Evolutionary conservation across 164 flowering plant genomes (phyloP).

Genomic region (Chimonanthus salicifolius): DNA sequence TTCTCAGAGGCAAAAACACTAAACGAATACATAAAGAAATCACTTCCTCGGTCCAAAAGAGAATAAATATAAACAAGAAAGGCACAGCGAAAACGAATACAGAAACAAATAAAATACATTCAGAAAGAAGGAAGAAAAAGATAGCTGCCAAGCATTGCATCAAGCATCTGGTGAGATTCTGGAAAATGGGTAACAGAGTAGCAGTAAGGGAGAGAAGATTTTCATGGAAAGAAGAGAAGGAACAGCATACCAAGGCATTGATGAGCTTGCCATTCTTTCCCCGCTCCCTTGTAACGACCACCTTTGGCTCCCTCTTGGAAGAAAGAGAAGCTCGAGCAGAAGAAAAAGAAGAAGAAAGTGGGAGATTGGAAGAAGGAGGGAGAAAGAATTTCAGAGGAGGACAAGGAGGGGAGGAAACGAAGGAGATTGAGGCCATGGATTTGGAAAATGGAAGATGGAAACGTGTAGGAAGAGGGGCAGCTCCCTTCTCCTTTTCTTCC

Average conservation of each 20-base stretch:
- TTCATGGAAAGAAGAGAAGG: neutral
- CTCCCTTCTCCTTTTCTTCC: neutral
- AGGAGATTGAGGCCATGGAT: slow-evolving; percentile 3
- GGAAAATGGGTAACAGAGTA: too few relatives aligned
- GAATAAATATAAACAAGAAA: neutral
- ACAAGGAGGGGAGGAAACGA: neutral
- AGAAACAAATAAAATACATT: neutral
- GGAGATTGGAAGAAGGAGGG: neutral
- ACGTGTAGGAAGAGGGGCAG: slow-evolving; percentile 3
- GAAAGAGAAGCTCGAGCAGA: slow-evolving; percentile 4
- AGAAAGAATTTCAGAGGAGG: neutral
- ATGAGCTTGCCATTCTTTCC: slow-evolving; percentile 92
- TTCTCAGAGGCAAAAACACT: too few relatives aligned
- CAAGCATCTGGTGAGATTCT: too few relatives aligned
- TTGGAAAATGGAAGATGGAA: neutral
- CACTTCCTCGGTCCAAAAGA: too few relatives aligned
- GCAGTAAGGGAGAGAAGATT: too few relatives aligned
- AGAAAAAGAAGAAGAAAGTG: neutral
- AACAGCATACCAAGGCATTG: slow-evolving; percentile 49
- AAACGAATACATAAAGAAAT: too few relatives aligned
- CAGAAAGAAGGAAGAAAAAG: neutral
- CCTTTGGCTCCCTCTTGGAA: slow-evolving; percentile 18
- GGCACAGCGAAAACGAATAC: neutral
- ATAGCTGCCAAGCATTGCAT: neutral
- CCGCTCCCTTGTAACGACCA: slow-evolving; percentile 86